Conservation (phyloP, 345 rosid species). For the Corchorus capsularis region DNA sequence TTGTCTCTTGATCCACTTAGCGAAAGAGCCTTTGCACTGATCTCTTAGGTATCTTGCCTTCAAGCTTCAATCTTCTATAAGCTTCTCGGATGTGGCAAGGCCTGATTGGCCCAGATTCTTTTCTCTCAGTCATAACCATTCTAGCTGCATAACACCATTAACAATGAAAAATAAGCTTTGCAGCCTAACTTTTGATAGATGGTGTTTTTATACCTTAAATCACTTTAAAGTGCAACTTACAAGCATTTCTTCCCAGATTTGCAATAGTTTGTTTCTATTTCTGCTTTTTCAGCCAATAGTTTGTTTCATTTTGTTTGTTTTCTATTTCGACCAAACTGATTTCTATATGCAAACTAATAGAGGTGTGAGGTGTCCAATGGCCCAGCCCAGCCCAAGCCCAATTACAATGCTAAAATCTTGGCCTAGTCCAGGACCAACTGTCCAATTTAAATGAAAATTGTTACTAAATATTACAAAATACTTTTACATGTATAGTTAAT, state of each 20-base stretch:
- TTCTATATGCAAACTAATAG: neutral
- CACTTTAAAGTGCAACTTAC: too few species aligned
- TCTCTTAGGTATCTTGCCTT: slow-evolving; percentile 88
- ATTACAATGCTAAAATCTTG: too few species aligned
- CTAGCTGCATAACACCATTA: slow-evolving; percentile 52
- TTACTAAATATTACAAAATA: too few species aligned
- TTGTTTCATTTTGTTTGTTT: too few species aligned
- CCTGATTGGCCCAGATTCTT: slow-evolving; percentile 90
- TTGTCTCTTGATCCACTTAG: slow-evolving; percentile 31
- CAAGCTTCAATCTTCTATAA: slow-evolving; percentile 76
- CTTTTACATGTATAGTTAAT: too few species aligned
- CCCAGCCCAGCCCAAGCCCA: too few species aligned
- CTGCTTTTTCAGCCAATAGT: too few species aligned
- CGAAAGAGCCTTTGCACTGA: slow-evolving; percentile 88
- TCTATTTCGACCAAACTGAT: neutral
- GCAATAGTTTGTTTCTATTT: too few species aligned
- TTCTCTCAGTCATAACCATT: slow-evolving; percentile 87
- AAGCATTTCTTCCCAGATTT: too few species aligned
- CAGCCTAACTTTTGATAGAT: neutral
- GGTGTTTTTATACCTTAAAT: neutral
- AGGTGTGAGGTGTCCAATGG: too few species aligned
- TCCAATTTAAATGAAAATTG: too few species aligned
- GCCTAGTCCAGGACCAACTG: too few species aligned
- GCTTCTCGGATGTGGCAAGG: slow-evolving; percentile 97
- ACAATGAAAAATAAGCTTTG: neutral